Evolutionary conservation across 1,284 basidiomycete species (phyloP).

Genomic region (Melanopsichium pennsylvanicum): DNA sequence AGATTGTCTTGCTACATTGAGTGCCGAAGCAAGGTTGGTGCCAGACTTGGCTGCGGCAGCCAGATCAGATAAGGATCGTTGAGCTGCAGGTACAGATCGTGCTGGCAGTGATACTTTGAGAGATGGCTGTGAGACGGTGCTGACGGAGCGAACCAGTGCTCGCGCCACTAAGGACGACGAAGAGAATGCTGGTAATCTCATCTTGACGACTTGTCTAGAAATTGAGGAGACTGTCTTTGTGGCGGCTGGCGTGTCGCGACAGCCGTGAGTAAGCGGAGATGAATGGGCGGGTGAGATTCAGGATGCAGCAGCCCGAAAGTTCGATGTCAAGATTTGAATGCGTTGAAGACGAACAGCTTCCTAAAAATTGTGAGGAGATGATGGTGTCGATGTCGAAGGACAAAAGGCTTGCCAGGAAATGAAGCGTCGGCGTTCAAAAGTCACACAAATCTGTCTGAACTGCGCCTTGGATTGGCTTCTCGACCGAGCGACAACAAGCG

Average conservation of each 20-base stretch:
- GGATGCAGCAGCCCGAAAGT: too few relatives aligned
- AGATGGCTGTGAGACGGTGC: constrained; percentile 10
- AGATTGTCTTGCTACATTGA: constrained; percentile 3
- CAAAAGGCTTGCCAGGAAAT: neutral
- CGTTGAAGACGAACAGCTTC: too few relatives aligned
- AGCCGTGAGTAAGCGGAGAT: too few relatives aligned
- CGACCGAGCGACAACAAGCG: neutral
- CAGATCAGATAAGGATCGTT: constrained; percentile 7
- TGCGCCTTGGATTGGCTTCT: constrained; percentile 24
- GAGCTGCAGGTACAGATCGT: constrained; percentile 3
- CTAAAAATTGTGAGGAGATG: too few relatives aligned
- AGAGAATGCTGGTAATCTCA: constrained; percentile 16
- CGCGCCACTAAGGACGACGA: constrained; percentile 11
- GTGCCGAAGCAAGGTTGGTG: neutral
- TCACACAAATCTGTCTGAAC: constrained; percentile 9
- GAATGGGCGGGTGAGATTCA: too few relatives aligned
- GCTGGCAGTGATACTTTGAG: constrained; percentile 5
- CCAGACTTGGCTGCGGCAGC: neutral
- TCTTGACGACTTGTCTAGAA: neutral
- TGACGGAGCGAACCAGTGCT: constrained; percentile 9
- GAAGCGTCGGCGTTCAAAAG: constrained; percentile 8
- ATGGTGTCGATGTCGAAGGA: neutral
- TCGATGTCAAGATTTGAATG: too few relatives aligned
- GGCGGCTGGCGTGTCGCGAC: too few relatives aligned
- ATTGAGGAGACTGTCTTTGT: too few relatives aligned